A percentile compares a stretch with the other conserved stretches of the same genome.
phyloP scores from a whole-genome alignment of 2,329 filamentous ascomycete genomes.

The Fusarium nanum region DNA sequence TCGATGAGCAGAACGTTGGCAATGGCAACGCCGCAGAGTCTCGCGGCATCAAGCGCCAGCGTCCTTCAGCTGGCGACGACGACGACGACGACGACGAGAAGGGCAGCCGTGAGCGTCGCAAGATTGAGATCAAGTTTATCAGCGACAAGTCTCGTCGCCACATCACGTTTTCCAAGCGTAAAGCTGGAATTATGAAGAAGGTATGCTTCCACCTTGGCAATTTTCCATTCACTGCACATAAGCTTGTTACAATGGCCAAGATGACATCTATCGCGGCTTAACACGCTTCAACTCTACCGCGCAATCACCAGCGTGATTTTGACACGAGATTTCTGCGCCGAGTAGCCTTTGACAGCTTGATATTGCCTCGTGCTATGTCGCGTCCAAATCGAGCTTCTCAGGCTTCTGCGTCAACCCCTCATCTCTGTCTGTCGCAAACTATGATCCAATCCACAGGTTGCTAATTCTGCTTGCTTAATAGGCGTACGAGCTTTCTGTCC shows the following conservation, averaged over 20 bases:
- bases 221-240: conserved; percentile 1
- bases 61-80: conserved; percentile 86
- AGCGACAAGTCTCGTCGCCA: conserved; percentile 99
- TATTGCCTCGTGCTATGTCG: conserved; percentile 7
- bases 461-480: conserved; percentile 54
- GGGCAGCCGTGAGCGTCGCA: conserved; percentile 95
- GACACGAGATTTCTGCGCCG: background rate
- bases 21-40: conserved; percentile 79
- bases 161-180: conserved; percentile 99
- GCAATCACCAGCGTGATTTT: background rate
- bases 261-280: background rate
- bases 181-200: conserved; percentile 99
- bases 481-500: conserved; percentile 97
- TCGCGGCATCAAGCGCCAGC: conserved; percentile 90
- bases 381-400: conserved; percentile 15
- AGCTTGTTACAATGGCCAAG: background rate
- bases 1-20: conserved; percentile 79
- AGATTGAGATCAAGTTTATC: conserved; percentile 99
- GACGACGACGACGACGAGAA: conserved; percentile 99
- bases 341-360: background rate
- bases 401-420: conserved; percentile 3
- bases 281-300: conserved; percentile 2
- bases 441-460: conserved; percentile 5
- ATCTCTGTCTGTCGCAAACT: background rate
- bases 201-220: conserved; percentile 63